Percentiles rank a stretch among this genome's conserved stretches.
Conservation (phyloP, 2,329 filamentous ascomycete species). For the Diaporthe sp. region DNA sequence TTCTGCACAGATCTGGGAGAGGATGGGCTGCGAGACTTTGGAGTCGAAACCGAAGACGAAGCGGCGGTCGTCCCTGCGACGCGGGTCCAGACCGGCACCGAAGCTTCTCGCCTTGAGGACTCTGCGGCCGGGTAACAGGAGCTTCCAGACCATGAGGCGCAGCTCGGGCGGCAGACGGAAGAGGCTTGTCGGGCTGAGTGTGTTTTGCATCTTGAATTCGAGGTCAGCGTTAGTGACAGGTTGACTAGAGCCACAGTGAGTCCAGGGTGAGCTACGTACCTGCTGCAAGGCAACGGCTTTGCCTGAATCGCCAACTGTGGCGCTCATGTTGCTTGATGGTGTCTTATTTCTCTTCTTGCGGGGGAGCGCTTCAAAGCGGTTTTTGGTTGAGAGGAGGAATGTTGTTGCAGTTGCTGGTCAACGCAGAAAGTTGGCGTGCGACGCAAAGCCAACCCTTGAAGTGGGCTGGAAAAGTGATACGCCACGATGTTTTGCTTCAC, state of each 20-base stretch:
- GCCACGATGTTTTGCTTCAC: neutral
- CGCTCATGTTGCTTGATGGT: neutral
- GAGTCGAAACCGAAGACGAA: slow-evolving; percentile 8
- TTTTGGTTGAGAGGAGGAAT: neutral
- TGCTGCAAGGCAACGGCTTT: neutral
- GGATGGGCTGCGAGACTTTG: slow-evolving; percentile 15
- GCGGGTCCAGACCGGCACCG: neutral
- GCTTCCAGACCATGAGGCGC: slow-evolving; percentile 1
- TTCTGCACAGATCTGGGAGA: slow-evolving; percentile 11
- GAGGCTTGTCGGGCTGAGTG: neutral
- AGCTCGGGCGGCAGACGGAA: slow-evolving; percentile 16
- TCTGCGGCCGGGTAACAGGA: neutral
- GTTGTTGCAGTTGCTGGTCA: neutral
- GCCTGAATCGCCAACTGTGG: neutral
- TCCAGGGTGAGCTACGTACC: neutral
- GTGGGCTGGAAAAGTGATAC: neutral
- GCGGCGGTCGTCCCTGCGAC: neutral
- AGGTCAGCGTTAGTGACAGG: neutral
- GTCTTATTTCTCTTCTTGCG: neutral
- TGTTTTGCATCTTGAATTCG: neutral
- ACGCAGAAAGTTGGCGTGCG: neutral
- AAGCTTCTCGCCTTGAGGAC: slow-evolving; percentile 5
- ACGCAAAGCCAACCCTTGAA: neutral
- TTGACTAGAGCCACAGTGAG: too few relatives aligned
- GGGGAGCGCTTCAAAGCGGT: neutral